A percentile compares a stretch with the other conserved stretches of the same genome.
Conservation (phyloP, 2,329 filamentous ascomycete genomes). For the Onygena corvina region DNA sequence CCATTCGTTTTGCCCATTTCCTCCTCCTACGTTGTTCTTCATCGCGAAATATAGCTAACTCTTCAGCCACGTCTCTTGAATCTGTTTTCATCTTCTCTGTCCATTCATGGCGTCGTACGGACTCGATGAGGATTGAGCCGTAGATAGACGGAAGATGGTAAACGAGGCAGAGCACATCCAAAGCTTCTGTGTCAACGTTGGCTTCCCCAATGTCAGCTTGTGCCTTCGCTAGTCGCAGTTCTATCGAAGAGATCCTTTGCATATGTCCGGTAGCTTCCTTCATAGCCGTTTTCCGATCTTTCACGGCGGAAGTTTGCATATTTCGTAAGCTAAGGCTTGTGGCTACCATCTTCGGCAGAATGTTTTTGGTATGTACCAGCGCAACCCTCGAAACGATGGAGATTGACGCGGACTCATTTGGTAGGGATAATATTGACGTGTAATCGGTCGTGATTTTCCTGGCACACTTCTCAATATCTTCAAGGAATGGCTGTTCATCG, state of each 20-base stretch:
- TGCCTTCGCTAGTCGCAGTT: slow-evolving; percentile 59
- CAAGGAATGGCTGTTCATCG: slow-evolving; percentile 58
- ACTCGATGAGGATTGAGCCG: slow-evolving; percentile 75
- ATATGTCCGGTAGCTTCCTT: slow-evolving; percentile 59
- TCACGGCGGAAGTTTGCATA: slow-evolving; percentile 39
- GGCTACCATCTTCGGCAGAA: slow-evolving; percentile 48
- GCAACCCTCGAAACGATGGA: slow-evolving; percentile 53
- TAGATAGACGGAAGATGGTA: slow-evolving; percentile 80
- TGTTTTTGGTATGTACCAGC: slow-evolving; percentile 50
- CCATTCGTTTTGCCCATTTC: slow-evolving; percentile 81
- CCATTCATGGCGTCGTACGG: slow-evolving; percentile 79
- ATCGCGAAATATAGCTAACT: slow-evolving; percentile 82
- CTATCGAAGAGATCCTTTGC: slow-evolving; percentile 69
- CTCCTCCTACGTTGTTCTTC: slow-evolving; percentile 80
- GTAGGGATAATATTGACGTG: slow-evolving; percentile 59
- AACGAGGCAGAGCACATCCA: slow-evolving; percentile 68
- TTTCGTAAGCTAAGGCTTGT: slow-evolving; percentile 45
- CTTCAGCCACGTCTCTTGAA: slow-evolving; percentile 76
- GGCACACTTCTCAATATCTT: slow-evolving; percentile 75
- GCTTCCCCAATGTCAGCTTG: slow-evolving; percentile 61
- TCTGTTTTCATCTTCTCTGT: slow-evolving; percentile 79
- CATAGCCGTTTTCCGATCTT: slow-evolving; percentile 57
- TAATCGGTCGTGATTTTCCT: slow-evolving; percentile 82
- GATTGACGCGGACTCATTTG: slow-evolving; percentile 53
- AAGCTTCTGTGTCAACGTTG: slow-evolving; percentile 64